A percentile compares a stretch with the other conserved stretches of the same genome.
phyloP scores from a whole-genome alignment of 129 eudicot genomes.

The Daucus carota region DNA sequence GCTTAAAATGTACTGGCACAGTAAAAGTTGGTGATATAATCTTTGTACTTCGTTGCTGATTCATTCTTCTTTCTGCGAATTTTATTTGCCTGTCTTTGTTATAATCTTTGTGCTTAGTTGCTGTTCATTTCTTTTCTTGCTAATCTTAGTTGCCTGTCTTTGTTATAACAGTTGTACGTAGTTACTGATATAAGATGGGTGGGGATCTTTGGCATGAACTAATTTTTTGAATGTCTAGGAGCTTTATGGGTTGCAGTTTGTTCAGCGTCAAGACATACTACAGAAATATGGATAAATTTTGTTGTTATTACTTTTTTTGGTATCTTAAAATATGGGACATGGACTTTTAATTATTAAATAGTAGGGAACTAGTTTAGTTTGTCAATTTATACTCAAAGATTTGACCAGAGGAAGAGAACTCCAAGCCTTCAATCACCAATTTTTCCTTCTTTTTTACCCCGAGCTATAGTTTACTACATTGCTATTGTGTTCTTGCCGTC shows the following conservation, averaged over 20 bases:
- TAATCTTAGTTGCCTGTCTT: background rate
- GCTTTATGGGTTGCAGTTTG: background rate
- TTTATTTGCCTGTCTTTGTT: background rate
- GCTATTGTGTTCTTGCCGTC: background rate
- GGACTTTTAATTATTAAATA: background rate
- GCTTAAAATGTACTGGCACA: conserved; percentile 12
- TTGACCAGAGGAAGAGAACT: background rate
- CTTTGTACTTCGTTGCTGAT: background rate
- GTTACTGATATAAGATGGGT: background rate
- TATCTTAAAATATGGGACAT: background rate
- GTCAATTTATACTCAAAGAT: background rate
- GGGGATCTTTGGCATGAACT: background rate
- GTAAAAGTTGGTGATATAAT: background rate
- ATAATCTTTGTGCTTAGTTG: background rate
- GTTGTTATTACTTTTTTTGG: background rate
- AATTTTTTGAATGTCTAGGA: background rate
- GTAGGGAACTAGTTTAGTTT: background rate
- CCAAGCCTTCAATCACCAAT: background rate
- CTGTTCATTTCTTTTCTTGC: background rate
- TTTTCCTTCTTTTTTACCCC: background rate
- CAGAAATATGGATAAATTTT: background rate
- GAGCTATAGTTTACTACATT: background rate
- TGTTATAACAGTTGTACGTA: too few relatives aligned
- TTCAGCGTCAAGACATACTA: background rate
- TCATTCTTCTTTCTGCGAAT: background rate